A percentile compares a stretch with the other conserved stretches of the same genome.
These are phyloP conservation scores for Daldinia vernicosa DNA, from an alignment of 495 filamentous ascomycete species.

Conservation along the genomic window DNA sequence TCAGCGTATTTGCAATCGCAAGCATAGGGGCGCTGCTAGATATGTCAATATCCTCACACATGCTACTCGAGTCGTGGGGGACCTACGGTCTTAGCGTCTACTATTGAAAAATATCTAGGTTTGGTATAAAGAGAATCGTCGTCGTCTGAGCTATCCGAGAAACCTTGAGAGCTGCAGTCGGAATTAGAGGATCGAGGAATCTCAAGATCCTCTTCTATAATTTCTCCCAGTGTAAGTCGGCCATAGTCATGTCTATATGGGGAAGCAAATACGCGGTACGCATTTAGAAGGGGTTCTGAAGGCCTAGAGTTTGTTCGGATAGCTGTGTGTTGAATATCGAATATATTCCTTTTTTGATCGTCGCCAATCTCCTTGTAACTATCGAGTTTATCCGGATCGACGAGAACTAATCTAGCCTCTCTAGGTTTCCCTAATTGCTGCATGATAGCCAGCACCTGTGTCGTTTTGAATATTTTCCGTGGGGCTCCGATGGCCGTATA, in stretches of 20 bases:
- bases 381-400: constrained; percentile 17
- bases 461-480: constrained; percentile 16
- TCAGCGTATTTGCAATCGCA: constrained; percentile 32
- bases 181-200: constrained; percentile 7
- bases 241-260: constrained; percentile 13
- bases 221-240: constrained; percentile 20
- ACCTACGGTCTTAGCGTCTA: constrained; percentile 10
- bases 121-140: constrained; percentile 13
- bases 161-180: constrained; percentile 7
- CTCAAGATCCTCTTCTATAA: constrained; percentile 19
- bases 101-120: constrained; percentile 17
- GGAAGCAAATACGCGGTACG: constrained; percentile 22
- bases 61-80: neutral
- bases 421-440: constrained; percentile 31
- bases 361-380: constrained; percentile 18
- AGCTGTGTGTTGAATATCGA: constrained; percentile 33
- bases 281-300: neutral
- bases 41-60: constrained; percentile 3
- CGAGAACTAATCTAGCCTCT: constrained; percentile 10
- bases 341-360: constrained; percentile 27
- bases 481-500: constrained; percentile 47
- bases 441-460: constrained; percentile 8
- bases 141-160: constrained; percentile 22
- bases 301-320: constrained; percentile 10
- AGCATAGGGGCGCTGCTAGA: constrained; percentile 9